These are phyloP conservation scores for Arthrobotrys pseudoclavata DNA, from an alignment of 2,329 filamentous ascomycete species.

Conservation along the genomic window DNA sequence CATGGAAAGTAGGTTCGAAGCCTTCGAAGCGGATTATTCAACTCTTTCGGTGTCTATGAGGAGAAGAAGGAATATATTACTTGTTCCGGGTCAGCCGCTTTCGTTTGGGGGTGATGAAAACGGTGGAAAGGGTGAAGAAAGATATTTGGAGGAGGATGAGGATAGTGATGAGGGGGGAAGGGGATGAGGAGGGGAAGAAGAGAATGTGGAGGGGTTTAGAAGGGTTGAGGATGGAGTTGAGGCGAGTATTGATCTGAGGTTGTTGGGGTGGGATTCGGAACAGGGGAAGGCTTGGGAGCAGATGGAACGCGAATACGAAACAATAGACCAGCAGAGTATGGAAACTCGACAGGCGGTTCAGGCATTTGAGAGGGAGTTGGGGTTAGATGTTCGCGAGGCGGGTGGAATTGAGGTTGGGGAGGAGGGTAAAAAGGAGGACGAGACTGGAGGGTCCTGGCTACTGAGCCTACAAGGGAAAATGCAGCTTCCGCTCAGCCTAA, in stretches of 20 bases:
- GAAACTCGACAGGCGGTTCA: not conserved
- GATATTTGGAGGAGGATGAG: conserved; percentile 41
- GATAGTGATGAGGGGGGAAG: conserved; percentile 8
- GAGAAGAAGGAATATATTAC: not conserved
- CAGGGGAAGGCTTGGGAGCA: not conserved
- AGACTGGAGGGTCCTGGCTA: not conserved
- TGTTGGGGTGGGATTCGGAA: not conserved
- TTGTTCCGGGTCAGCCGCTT: not conserved
- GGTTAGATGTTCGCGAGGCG: not conserved
- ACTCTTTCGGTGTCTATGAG: conserved; percentile 5
- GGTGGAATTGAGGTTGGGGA: too few species aligned
- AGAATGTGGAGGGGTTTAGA: not conserved
- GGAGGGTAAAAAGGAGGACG: not conserved
- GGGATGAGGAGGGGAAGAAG: not conserved
- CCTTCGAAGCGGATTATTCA: conserved; percentile 32
- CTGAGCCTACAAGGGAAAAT: not conserved
- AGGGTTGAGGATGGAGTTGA: not conserved
- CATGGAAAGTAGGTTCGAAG: conserved; percentile 36
- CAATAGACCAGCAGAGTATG: too few species aligned
- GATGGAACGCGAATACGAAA: not conserved
- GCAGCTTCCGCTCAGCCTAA: not conserved
- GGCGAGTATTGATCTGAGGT: conserved; percentile 44
- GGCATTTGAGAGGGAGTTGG: not conserved
- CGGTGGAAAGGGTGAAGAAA: conserved; percentile 8
- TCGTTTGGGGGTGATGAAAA: not conserved